These are phyloP conservation scores for Jaltomata sinuosa DNA, from an alignment of 257 asterid species.

Conservation along the genomic window DNA sequence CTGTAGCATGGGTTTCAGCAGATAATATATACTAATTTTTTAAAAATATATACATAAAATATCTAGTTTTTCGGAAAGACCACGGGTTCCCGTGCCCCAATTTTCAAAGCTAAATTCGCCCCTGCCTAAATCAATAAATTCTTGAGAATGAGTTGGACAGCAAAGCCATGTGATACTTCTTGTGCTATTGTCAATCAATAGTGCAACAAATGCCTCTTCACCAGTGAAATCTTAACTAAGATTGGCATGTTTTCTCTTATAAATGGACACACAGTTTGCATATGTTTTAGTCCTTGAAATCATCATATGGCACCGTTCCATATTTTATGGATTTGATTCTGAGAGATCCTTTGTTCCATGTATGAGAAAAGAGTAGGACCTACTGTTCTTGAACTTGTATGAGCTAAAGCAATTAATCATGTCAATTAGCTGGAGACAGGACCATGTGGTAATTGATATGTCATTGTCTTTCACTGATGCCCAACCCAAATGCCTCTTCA, in stretches of 20 bases:
- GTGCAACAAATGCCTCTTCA: not conserved
- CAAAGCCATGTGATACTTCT: not conserved
- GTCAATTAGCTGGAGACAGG: not conserved
- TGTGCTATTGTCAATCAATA: not conserved
- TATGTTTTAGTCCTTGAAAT: not conserved
- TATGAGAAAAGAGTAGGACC: not conserved
- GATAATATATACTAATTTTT: too few species aligned
- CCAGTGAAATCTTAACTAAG: not conserved
- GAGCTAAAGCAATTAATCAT: not conserved
- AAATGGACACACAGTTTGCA: not conserved
- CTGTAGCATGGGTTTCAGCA: too few species aligned
- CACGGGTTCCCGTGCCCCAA: too few species aligned
- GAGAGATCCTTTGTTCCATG: not conserved
- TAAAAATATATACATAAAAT: too few species aligned
- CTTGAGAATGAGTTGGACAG: not conserved
- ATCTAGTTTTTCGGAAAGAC: too few species aligned
- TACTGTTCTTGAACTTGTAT: not conserved
- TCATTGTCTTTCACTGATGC: not conserved
- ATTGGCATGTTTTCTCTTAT: not conserved
- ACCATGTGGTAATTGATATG: not conserved
- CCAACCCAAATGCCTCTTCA: not conserved
- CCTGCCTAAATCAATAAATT: not conserved
- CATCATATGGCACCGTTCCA: not conserved
- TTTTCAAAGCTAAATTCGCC: too few species aligned
- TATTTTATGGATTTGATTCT: not conserved